Conservation (phyloP, 2,329 filamentous ascomycete genomes). For the Paradendryphiella salina region DNA sequence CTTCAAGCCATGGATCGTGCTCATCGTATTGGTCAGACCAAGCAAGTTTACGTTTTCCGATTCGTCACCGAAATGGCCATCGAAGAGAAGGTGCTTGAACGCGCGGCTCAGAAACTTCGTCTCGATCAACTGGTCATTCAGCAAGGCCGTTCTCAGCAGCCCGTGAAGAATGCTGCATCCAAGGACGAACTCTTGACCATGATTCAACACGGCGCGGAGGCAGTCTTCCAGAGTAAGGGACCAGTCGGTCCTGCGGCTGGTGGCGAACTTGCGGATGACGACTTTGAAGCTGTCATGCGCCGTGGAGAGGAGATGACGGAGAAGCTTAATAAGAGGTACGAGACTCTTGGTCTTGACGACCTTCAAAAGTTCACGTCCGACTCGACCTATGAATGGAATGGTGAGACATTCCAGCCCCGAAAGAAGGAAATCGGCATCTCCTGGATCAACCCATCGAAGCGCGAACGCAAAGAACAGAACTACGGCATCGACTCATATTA, state of each 20-base stretch:
- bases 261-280: slow-evolving; percentile 74
- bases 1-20: slow-evolving; percentile 98
- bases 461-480: slow-evolving; percentile 95
- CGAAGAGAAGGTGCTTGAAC: slow-evolving; percentile 95
- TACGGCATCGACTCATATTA: slow-evolving; percentile 99
- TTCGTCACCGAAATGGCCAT: slow-evolving; percentile 98
- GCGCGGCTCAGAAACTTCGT: slow-evolving; percentile 93
- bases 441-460: slow-evolving; percentile 98
- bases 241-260: slow-evolving; percentile 63
- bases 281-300: slow-evolving; percentile 85
- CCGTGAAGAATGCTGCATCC: slow-evolving; percentile 85
- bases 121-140: slow-evolving; percentile 98
- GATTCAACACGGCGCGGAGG: slow-evolving; percentile 98
- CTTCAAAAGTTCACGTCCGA: slow-evolving; percentile 97
- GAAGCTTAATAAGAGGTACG: slow-evolving; percentile 88
- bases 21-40: slow-evolving; percentile 97
- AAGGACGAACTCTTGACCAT: slow-evolving; percentile 96
- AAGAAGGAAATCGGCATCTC: slow-evolving; percentile 84
- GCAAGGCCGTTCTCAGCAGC: slow-evolving; percentile 89
- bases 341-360: slow-evolving; percentile 95
- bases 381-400: slow-evolving; percentile 98
- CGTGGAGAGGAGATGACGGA: slow-evolving; percentile 88
- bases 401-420: slow-evolving; percentile 86
- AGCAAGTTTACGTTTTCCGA: slow-evolving; percentile 94
- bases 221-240: slow-evolving; percentile 79